phyloP scores from a whole-genome alignment of 108 stramenopile species.

The Aureococcus anophagefferens region DNA sequence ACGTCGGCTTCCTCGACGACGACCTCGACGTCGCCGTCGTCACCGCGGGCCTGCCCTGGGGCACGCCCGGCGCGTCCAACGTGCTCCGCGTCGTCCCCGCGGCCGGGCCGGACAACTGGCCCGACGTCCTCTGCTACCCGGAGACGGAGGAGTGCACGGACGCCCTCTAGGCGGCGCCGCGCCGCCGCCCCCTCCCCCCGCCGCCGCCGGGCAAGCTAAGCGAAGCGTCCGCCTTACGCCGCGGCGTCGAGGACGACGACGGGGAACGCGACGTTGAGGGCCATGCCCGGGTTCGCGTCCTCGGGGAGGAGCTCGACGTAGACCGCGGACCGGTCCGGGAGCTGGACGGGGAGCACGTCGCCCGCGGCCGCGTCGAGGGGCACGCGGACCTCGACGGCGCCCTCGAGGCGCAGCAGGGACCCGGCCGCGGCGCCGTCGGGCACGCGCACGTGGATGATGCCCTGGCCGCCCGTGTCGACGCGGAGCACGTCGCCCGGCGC shows the following conservation, averaged over 20 bases:
- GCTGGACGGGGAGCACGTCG: not conserved
- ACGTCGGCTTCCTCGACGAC: conserved; percentile 69
- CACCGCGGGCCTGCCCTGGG: conserved; percentile 83
- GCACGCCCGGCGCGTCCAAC: conserved; percentile 79
- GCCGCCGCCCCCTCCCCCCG: too few species aligned
- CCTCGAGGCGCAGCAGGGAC: not conserved
- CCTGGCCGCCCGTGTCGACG: not conserved
- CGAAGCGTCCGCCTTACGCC: too few species aligned
- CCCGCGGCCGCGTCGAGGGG: not conserved
- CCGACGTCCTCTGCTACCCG: conserved; percentile 4
- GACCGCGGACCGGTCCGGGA: not conserved
- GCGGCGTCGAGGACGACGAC: not conserved
- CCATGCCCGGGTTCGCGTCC: not conserved
- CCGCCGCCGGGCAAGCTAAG: too few species aligned
- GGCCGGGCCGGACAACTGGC: conserved; percentile 62
- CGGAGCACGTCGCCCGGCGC: not conserved
- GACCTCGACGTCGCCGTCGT: conserved; percentile 82
- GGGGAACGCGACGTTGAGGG: not conserved
- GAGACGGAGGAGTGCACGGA: not conserved
- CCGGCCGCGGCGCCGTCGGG: not conserved
- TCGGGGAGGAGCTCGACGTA: not conserved
- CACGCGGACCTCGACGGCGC: not conserved
- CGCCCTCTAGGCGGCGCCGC: too few species aligned
- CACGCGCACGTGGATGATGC: not conserved
- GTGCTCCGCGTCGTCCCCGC: conserved; percentile 78